Evolutionary conservation across 352 stramenopile genomes (phyloP).

Genomic region (Halophytophthora polymorphica): DNA sequence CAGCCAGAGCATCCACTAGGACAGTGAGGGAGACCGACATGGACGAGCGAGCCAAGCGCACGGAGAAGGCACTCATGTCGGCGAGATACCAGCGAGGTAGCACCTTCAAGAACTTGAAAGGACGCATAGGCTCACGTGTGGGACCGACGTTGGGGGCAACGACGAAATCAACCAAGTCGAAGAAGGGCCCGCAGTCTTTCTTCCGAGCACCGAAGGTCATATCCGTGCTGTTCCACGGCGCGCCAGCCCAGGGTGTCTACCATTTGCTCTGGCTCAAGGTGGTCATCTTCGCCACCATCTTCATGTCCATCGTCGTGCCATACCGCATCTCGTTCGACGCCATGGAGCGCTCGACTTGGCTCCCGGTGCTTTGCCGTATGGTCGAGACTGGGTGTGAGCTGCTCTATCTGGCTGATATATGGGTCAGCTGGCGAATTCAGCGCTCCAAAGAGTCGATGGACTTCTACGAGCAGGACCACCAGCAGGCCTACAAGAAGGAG

Average conservation of each 20-base stretch:
- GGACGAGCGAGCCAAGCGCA: constrained; percentile 28
- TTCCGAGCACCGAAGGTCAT: constrained; percentile 14
- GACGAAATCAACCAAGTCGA: not conserved
- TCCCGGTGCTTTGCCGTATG: constrained; percentile 24
- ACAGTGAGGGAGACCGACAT: constrained; percentile 31
- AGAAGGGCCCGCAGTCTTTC: not conserved
- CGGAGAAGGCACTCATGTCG: constrained; percentile 35
- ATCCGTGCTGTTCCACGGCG: constrained; percentile 23
- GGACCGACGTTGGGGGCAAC: not conserved
- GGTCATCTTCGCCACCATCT: constrained; percentile 32
- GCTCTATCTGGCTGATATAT: constrained; percentile 56
- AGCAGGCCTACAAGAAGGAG: constrained; percentile 40
- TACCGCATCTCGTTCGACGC: constrained; percentile 55
- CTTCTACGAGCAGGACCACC: constrained; percentile 51
- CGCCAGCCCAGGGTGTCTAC: constrained; percentile 37
- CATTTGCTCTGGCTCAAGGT: constrained; percentile 55
- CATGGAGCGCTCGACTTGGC: constrained; percentile 20
- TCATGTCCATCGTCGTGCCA: constrained; percentile 43
- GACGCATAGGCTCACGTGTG: constrained; percentile 3
- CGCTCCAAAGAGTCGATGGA: constrained; percentile 41
- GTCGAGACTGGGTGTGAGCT: constrained; percentile 47
- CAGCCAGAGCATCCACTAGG: constrained; percentile 20
- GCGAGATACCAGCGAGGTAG: constrained; percentile 30
- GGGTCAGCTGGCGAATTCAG: constrained; percentile 48
- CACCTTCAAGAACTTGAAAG: constrained; percentile 17